phyloP scores from a whole-genome alignment of 2,329 filamentous ascomycete species.

The Mycosphaerella arachidis region DNA sequence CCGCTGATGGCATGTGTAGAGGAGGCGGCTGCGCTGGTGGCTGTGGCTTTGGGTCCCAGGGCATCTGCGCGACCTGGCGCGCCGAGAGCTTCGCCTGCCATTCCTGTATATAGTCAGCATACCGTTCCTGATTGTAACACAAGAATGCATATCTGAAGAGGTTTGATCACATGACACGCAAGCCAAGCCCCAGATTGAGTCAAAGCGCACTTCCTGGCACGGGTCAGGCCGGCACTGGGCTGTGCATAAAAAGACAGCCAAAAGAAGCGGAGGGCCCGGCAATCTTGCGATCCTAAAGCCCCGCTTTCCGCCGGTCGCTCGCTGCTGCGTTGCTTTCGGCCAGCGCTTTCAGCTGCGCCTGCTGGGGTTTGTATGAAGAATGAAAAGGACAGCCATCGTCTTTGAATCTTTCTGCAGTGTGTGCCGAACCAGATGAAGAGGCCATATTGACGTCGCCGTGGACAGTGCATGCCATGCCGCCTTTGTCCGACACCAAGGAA shows the following conservation, averaged over 20 bases:
- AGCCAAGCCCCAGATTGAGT: background rate
- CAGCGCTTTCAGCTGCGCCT: conserved; percentile 18
- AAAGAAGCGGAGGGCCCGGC: conserved; percentile 43
- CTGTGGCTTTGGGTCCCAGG: conserved; percentile 87
- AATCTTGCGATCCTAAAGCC: conserved; percentile 36
- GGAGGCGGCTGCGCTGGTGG: conserved; percentile 40
- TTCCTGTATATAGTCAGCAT: conserved; percentile 53
- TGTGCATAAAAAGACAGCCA: conserved; percentile 44
- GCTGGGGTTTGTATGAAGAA: conserved; percentile 2
- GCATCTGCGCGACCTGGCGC: conserved; percentile 80
- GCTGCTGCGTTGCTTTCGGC: conserved; percentile 6
- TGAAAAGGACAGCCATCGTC: background rate
- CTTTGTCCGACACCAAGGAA: background rate
- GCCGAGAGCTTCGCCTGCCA: conserved; percentile 91
- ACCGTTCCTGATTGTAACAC: background rate
- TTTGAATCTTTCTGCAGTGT: background rate
- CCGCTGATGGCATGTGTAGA: conserved; percentile 16
- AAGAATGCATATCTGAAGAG: background rate
- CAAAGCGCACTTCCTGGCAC: conserved; percentile 20
- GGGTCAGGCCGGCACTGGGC: background rate
- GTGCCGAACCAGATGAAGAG: background rate
- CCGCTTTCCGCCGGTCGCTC: conserved; percentile 37
- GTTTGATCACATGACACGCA: background rate
- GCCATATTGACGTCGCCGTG: background rate
- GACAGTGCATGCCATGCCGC: background rate